These are phyloP conservation scores for Solanum pennellii DNA, from an alignment of 257 asterid species.

Conservation along the genomic window DNA sequence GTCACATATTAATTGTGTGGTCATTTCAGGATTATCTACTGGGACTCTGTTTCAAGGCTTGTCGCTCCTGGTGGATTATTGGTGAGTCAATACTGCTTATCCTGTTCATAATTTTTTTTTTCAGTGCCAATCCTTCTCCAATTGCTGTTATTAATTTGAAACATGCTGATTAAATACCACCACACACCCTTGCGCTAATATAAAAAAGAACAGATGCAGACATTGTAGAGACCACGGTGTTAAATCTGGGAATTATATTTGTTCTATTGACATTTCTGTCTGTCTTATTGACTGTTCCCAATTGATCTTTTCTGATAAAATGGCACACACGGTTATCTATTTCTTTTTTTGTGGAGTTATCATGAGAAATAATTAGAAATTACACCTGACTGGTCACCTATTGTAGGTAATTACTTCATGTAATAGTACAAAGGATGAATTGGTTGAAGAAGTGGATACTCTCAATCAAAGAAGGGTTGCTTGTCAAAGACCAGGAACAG, in stretches of 20 bases:
- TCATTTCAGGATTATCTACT: conserved; percentile 71
- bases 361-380: not conserved
- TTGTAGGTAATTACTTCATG: conserved; percentile 84
- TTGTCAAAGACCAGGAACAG: conserved; percentile 30
- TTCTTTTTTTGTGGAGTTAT: not conserved
- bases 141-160: not conserved
- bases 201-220: not conserved
- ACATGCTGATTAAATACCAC: not conserved
- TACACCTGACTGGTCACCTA: not conserved
- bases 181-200: not conserved
- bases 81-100: conserved; percentile 40
- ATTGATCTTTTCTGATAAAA: not conserved
- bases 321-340: not conserved
- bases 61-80: conserved; percentile 83
- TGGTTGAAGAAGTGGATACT: conserved; percentile 72
- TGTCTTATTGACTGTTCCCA: not conserved
- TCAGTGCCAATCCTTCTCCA: not conserved
- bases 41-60: conserved; percentile 77
- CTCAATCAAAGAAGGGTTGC: conserved; percentile 62
- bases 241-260: not conserved
- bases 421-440: conserved; percentile 86
- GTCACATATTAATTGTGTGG: not conserved
- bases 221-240: not conserved
- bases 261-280: not conserved
- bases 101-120: not conserved